Conservation (phyloP, 768 basidiomycete genomes). For the Phaffia australis region DNA sequence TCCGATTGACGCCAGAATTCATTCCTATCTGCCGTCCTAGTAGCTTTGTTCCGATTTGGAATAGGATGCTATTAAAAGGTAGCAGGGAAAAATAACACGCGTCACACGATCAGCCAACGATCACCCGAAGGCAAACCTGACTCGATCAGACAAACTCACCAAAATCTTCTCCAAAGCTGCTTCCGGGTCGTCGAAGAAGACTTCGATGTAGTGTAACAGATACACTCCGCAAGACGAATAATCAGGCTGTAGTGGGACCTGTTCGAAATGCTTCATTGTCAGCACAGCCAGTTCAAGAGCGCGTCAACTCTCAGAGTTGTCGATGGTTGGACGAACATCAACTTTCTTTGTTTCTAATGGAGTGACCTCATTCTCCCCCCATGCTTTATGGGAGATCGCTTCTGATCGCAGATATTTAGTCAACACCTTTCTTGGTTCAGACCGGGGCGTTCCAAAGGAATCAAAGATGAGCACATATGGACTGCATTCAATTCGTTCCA, state of each 20-base stretch:
- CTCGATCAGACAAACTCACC: slow-evolving; percentile 25
- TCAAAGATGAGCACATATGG: slow-evolving; percentile 81
- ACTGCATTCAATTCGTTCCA: slow-evolving; percentile 38
- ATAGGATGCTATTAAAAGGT: too few relatives aligned
- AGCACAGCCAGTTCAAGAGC: neutral
- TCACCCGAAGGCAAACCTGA: too few relatives aligned
- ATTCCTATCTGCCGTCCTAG: too few relatives aligned
- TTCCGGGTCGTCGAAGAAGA: slow-evolving; percentile 57
- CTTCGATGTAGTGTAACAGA: slow-evolving; percentile 71
- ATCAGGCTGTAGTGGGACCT: slow-evolving; percentile 85
- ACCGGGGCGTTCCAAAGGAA: slow-evolving; percentile 60
- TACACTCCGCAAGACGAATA: slow-evolving; percentile 88
- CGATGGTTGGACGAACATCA: slow-evolving; percentile 11
- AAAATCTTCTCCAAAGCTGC: slow-evolving; percentile 47
- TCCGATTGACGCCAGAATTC: too few relatives aligned
- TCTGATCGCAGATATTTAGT: slow-evolving; percentile 60
- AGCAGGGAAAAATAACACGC: too few relatives aligned
- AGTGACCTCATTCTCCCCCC: slow-evolving; percentile 28
- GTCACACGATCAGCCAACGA: too few relatives aligned
- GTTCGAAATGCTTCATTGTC: neutral
- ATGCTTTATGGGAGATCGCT: slow-evolving; percentile 56
- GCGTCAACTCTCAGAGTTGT: too few relatives aligned
- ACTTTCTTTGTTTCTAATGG: slow-evolving; percentile 25
- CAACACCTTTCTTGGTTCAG: slow-evolving; percentile 46
- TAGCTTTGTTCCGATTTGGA: too few relatives aligned